These are phyloP conservation scores for Ceratobasidium sp. DNA, from an alignment of 1,284 basidiomycete species.

Conservation along the genomic window DNA sequence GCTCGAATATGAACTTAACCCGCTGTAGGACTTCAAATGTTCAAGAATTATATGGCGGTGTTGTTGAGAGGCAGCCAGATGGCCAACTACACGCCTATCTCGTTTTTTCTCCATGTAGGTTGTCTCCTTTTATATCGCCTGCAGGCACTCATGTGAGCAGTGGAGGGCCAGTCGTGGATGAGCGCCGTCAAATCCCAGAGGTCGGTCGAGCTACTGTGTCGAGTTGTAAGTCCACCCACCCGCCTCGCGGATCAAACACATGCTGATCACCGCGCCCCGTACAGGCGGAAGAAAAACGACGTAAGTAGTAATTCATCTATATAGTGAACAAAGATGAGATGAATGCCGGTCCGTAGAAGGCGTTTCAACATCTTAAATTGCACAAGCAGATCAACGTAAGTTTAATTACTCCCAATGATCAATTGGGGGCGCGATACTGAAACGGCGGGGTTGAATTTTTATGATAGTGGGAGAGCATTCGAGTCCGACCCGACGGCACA, in stretches of 20 bases:
- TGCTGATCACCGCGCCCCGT: conserved; percentile 1
- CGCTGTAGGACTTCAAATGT: background rate
- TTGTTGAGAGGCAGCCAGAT: background rate
- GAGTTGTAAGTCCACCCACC: conserved; percentile 18
- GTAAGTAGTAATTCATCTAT: background rate
- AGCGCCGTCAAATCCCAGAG: background rate
- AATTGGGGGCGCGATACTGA: conserved; percentile 5
- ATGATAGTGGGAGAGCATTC: conserved; percentile 15
- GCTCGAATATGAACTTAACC: background rate
- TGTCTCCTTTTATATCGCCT: background rate
- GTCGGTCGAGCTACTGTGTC: conserved; percentile 21
- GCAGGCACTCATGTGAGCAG: background rate
- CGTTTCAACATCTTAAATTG: conserved; percentile 9
- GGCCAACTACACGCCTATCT: conserved; percentile 4
- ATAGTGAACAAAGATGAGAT: background rate
- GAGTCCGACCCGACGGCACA: conserved; percentile 14
- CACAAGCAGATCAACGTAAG: conserved; percentile 23
- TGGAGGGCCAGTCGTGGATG: background rate
- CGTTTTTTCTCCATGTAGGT: conserved; percentile 10
- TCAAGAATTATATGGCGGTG: conserved; percentile 9
- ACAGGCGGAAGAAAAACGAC: background rate
- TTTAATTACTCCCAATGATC: background rate
- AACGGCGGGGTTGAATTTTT: background rate
- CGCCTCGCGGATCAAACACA: background rate
- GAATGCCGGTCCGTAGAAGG: background rate